Conservation (phyloP, 176 grass and related monocot species). For the Hsuehochloa calcarea region DNA sequence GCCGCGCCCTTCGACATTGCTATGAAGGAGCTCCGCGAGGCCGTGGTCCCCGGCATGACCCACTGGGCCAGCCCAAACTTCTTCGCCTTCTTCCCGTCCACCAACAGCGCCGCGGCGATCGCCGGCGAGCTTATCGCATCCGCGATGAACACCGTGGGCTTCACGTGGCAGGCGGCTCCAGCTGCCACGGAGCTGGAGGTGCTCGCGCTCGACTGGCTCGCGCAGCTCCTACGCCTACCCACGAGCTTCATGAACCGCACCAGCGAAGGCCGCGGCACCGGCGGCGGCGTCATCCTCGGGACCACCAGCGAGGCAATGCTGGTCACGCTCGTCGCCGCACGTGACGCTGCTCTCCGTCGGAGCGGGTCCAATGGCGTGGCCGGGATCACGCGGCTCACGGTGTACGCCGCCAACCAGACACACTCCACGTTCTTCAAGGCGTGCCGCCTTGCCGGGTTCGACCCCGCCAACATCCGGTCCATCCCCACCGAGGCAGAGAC, state of each 20-base stretch:
- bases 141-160: slow-evolving; percentile 56
- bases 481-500: slow-evolving; percentile 18
- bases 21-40: slow-evolving; percentile 23
- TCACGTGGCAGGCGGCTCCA: slow-evolving; percentile 50
- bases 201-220: slow-evolving; percentile 42
- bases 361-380: neutral
- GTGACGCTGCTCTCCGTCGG: slow-evolving; percentile 11
- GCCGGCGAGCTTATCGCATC: slow-evolving; percentile 61
- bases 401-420: slow-evolving; percentile 53
- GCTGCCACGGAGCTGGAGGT: slow-evolving; percentile 51
- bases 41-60: slow-evolving; percentile 48
- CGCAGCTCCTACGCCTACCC: neutral
- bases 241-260: slow-evolving; percentile 7
- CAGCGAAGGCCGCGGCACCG: neutral
- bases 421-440: slow-evolving; percentile 64
- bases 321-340: slow-evolving; percentile 43
- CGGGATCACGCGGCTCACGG: neutral
- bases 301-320: slow-evolving; percentile 62
- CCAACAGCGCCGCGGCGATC: slow-evolving; percentile 51
- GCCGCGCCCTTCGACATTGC: slow-evolving; percentile 20
- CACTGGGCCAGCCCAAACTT: slow-evolving; percentile 70
- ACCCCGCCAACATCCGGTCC: slow-evolving; percentile 29
- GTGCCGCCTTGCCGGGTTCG: slow-evolving; percentile 45
- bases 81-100: slow-evolving; percentile 61
- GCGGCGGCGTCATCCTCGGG: slow-evolving; percentile 35